A percentile compares a stretch with the other conserved stretches of the same genome.
Evolutionary conservation across 371 early-diverging fungal genomes (phyloP).

Genomic region (Batkoa obscura): DNA sequence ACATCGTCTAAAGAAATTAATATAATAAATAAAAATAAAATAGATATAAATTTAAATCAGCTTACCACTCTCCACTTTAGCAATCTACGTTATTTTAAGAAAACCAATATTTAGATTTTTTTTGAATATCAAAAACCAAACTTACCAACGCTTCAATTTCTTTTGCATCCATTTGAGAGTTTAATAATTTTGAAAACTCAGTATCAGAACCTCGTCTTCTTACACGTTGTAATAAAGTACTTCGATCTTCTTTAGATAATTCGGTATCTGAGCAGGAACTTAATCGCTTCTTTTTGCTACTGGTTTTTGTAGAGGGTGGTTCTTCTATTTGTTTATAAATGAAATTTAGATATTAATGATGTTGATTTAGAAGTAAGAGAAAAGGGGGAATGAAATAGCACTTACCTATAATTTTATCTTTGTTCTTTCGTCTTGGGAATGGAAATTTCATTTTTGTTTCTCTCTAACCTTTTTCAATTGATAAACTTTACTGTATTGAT

Average conservation of each 20-base stretch:
- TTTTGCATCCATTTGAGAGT: background rate
- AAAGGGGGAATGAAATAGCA: no score
- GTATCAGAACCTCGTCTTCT: background rate
- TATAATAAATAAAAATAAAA: background rate
- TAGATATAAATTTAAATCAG: background rate
- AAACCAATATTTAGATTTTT: background rate
- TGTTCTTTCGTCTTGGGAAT: background rate
- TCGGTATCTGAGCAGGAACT: background rate
- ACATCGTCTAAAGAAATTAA: background rate
- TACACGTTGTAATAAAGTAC: background rate
- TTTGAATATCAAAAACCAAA: background rate
- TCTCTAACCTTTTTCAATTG: no score
- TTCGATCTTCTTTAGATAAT: background rate
- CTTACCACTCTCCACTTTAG: background rate
- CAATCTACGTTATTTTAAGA: background rate
- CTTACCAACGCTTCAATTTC: background rate
- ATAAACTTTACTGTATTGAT: no score
- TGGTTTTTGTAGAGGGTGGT: no score
- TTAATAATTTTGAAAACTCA: background rate
- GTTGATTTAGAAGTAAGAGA: no score
- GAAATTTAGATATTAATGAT: no score
- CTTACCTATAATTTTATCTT: background rate
- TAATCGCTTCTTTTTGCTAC: no score
- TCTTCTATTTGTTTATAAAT: no score
- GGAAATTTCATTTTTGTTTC: slow-evolving; percentile 1